Base-by-base conservation (phyloP, 768 basidiomycete species). In the Lentinula boryana region DNA sequence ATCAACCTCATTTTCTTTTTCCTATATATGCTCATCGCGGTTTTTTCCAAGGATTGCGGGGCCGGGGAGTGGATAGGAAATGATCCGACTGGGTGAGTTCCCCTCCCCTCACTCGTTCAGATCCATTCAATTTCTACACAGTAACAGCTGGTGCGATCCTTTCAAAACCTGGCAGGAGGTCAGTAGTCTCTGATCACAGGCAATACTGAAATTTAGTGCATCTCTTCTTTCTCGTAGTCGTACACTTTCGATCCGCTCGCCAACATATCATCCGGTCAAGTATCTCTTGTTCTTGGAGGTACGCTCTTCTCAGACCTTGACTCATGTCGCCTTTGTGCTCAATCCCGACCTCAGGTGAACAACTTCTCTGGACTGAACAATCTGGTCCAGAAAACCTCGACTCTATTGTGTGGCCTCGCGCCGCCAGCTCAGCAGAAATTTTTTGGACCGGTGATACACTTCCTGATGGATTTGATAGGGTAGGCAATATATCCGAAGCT, bases 111-210 rank as follows among this genome's bases (percentile, higher is more conserved):
- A 12, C 13, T 2, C 13, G 7, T 41, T 9, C 27, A 5, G 21
- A 27, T 56, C 7, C 21, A 27, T 3, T 10, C 1, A 32, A 9
- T 35, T 10, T 41, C 35, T 18, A 75, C 72, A 62, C 56, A 75
- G 74, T 32, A 78, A 74, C 53, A 74, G 74, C 54, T 83, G 82
- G 80, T 80, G 77, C 64, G 76, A 78, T 61, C 79, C 79, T 4
- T 82, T 78, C 75, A 82, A 82, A 68, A 72, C 77, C 12, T 84
- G 82, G 81, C 74, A 78, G 56, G 63, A 74, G 66, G 78, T 80
- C 56, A 66, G 75, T 58, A 38, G 62, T 35, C n/a, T 31, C 48
- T 58, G 66, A 32, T 36, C 12, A 38, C 16, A 50, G 15, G 16
- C 53, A 44, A 1, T 32, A 18, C 18, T 15, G 27, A 13, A 1